Evolutionary conservation across 139 green algal genomes (phyloP).

Genomic region (Auxenochlorella pyrenoidosa): DNA sequence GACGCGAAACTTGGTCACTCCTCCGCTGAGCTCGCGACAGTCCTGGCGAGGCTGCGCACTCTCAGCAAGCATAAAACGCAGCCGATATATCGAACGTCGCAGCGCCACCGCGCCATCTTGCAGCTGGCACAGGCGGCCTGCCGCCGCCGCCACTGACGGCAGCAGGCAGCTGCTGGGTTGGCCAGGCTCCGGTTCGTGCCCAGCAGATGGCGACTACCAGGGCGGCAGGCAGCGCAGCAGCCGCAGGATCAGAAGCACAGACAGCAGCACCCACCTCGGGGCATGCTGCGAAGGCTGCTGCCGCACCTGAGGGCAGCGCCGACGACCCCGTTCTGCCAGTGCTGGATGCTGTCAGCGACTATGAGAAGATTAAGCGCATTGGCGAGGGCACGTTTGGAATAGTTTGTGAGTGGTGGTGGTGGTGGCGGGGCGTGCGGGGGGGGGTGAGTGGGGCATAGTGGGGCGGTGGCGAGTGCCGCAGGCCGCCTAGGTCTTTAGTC

Average conservation of each 20-base stretch:
- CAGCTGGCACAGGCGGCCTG: neutral
- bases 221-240: neutral
- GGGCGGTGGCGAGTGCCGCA: no score
- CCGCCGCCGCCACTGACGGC: neutral
- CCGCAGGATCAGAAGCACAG: neutral
- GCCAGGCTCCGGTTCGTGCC: neutral
- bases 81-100: no score
- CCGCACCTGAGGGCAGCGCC: neutral
- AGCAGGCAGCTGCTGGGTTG: neutral
- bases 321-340: slow-evolving; percentile 13
- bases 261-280: neutral
- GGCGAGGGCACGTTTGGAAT: slow-evolving; percentile 84
- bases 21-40: no score
- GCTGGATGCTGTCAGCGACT: slow-evolving; percentile 61
- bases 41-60: no score
- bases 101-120: neutral
- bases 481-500: no score
- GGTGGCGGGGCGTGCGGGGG: no score
- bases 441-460: no score
- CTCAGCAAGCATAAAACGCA: no score
- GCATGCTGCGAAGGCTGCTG: neutral
- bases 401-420: slow-evolving; percentile 55
- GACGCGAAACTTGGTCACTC: no score
- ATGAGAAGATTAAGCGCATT: slow-evolving; percentile 81
- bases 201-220: neutral